These are phyloP conservation scores for Penicillium subrubescens DNA, from an alignment of 495 filamentous ascomycete genomes.

Conservation along the genomic window DNA sequence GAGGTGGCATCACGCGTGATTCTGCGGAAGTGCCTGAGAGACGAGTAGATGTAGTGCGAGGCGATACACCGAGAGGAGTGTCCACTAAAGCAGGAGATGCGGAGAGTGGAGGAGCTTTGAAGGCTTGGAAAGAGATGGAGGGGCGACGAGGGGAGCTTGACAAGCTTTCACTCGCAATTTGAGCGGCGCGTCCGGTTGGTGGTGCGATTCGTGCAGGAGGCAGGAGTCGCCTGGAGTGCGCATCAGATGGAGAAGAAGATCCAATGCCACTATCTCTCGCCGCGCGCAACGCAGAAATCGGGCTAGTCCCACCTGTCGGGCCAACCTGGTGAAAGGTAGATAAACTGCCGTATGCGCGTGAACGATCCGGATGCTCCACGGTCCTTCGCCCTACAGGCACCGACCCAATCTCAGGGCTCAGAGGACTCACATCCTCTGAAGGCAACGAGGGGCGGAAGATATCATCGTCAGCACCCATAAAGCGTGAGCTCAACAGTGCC, in stretches of 20 bases:
- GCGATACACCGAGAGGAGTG: conserved; percentile 57
- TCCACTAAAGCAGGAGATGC: conserved; percentile 75
- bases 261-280: conserved; percentile 57
- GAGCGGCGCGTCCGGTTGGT: conserved; percentile 58
- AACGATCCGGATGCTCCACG: conserved; percentile 59
- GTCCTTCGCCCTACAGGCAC: conserved; percentile 56
- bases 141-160: conserved; percentile 65
- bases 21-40: conserved; percentile 61
- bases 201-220: conserved; percentile 58
- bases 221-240: conserved; percentile 62
- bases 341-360: conserved; percentile 87
- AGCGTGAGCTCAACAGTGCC: conserved; percentile 88
- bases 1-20: conserved; percentile 61
- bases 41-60: conserved; percentile 59
- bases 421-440: conserved; percentile 35
- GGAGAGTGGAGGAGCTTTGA: conserved; percentile 91
- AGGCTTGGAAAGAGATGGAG: conserved; percentile 90
- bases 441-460: conserved; percentile 77
- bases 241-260: conserved; percentile 51
- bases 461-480: conserved; percentile 88
- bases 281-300: conserved; percentile 79
- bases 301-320: conserved; percentile 73
- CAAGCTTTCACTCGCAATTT: conserved; percentile 52
- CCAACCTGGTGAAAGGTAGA: conserved; percentile 90
- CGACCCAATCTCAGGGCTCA: conserved; percentile 69